Evolutionary conservation across 2,329 filamentous ascomycete genomes (phyloP).

Genomic region (Cytospora paraplurivora): DNA sequence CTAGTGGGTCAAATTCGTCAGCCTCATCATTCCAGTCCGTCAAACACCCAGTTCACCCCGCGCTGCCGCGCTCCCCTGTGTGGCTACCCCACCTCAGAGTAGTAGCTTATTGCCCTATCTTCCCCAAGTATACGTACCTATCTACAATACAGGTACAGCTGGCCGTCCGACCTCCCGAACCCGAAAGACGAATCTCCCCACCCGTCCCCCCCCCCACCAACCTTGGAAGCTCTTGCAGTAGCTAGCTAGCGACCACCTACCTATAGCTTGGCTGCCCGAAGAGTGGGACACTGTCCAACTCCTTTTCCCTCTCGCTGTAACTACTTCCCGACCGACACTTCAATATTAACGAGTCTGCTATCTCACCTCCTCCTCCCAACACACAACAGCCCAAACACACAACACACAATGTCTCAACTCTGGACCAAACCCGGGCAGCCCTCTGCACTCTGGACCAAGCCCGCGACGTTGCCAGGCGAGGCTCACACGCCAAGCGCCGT

Average conservation of each 20-base stretch:
- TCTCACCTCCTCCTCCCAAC: neutral
- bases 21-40: too few species aligned
- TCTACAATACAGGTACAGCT: neutral
- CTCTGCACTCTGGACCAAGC: conserved; percentile 26
- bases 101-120: too few species aligned
- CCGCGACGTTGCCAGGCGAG: conserved; percentile 2
- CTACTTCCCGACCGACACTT: neutral
- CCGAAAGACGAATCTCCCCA: neutral
- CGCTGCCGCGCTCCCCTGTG: too few species aligned
- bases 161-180: neutral
- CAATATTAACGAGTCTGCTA: neutral
- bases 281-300: conserved; percentile 1
- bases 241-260: neutral
- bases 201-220: neutral
- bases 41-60: too few species aligned
- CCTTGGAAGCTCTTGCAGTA: neutral
- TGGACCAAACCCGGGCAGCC: conserved; percentile 28
- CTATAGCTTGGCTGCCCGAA: too few species aligned
- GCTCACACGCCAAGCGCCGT: conserved; percentile 20
- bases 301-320: neutral
- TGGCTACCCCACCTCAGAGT: too few species aligned
- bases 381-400: neutral
- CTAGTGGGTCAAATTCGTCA: too few species aligned
- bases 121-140: too few species aligned
- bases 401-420: conserved; percentile 30